Percentiles rank a stretch among this genome's conserved stretches.
Conservation (phyloP, 805 yeast species). For the Starmerella stigmatis region DNA sequence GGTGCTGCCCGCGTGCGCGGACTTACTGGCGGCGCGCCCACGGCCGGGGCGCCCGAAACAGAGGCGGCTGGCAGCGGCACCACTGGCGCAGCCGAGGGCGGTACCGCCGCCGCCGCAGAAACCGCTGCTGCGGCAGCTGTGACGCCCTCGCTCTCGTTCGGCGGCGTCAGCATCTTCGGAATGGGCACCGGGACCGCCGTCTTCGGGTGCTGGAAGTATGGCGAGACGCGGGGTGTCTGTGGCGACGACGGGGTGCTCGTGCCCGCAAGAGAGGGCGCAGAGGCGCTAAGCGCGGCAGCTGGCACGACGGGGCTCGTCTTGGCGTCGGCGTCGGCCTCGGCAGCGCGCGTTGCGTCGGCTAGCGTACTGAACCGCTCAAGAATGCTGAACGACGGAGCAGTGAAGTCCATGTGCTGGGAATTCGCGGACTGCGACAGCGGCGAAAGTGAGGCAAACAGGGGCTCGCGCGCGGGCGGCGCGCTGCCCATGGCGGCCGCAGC, state of each 20-base stretch:
- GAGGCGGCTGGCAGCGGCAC: too few species aligned
- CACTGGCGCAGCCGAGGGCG: too few species aligned
- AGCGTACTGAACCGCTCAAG: constrained; percentile 24
- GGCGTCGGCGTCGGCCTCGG: constrained; percentile 1
- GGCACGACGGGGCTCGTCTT: neutral
- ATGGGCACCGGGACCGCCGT: neutral
- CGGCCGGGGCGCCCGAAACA: too few species aligned
- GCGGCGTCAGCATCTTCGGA: constrained; percentile 1
- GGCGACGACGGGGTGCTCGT: neutral
- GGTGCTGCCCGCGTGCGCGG: too few species aligned
- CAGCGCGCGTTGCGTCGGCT: constrained; percentile 26
- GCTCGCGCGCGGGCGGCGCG: constrained; percentile 6
- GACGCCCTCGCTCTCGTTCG: neutral
- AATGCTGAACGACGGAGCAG: constrained; percentile 24
- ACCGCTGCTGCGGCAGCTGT: neutral
- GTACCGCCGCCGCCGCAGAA: neutral
- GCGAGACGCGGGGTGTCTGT: constrained; percentile 1
- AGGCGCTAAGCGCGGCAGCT: neutral
- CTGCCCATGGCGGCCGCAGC: too few species aligned
- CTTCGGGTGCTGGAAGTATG: neutral
- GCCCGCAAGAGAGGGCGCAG: neutral
- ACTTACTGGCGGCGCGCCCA: too few species aligned
- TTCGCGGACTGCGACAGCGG: constrained; percentile 8
- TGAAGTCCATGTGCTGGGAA: constrained; percentile 17
- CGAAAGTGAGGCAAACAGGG: constrained; percentile 18